Evolutionary conservation across 495 filamentous ascomycete genomes (phyloP), one percentile per base, ranked within the genome.

Genomic region (Aspergillus heteromorphus): DNA sequence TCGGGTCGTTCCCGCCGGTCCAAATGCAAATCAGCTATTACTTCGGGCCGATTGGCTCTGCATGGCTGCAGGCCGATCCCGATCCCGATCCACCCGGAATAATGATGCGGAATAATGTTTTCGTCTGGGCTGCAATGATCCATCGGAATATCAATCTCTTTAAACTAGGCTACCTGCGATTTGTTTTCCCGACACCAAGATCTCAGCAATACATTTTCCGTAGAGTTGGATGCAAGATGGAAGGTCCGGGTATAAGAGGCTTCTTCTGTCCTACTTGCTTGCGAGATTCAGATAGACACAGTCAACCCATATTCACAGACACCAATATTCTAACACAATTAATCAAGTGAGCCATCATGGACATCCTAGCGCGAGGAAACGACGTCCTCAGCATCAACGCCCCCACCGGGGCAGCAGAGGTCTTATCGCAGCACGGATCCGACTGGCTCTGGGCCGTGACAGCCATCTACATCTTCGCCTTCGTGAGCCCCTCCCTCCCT

Each of bases 351-450:
- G n/a, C 11, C 17, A 62, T 41, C 45, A 67, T 72, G 65, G 56
- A 54, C 40, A 42, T 73, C 40, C 36, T 75, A 51, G 11, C 59
- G 20, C 72, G 72, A 53, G 52, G 55, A 36, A 80, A 84, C 59
- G 69, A 78, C 53, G 82, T 79, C 14, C 65, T 83, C 9, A 63
- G 70, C 40, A 65, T 74, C 70, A 85, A 85, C 49, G 58, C 59
- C 6, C 51, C 59, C 41, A 63, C 45, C 6, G 70, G 72, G 42
- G 76, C 72, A 25, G 72, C 81, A 53, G 79, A 87, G 45, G 70
- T 74, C 59, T 81, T 88, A 59, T 87, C 85, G 21, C 69, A 67
- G 27, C 82, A 77, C 69, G 86, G 83, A 45, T 84, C 78, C 27
- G 72, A 83, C 59, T 80, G 73, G 66, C 74, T 79, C 57, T 89